Conservation (phyloP, 306 rosid genomes). For the Oxytropis ochrocephala region DNA sequence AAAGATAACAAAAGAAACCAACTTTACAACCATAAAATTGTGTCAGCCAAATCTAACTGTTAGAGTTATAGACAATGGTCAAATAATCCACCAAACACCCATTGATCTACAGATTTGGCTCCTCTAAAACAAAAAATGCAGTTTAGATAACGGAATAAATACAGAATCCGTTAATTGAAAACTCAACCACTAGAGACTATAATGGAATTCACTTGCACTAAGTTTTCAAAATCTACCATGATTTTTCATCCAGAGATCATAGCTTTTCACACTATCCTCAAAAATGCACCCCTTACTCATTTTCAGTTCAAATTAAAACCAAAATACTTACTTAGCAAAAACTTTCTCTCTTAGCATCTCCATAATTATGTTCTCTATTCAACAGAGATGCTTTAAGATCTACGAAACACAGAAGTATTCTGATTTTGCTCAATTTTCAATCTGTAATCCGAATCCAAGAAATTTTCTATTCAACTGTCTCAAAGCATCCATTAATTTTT, state of each 20-base stretch:
- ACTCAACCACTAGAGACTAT: too few species aligned
- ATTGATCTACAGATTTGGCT: neutral
- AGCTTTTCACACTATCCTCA: too few species aligned
- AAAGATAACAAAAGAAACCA: too few species aligned
- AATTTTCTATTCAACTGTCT: neutral
- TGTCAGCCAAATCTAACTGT: neutral
- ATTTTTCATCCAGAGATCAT: too few species aligned
- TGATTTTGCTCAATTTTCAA: neutral
- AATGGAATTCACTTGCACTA: too few species aligned
- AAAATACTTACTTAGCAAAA: neutral
- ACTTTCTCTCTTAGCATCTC: neutral
- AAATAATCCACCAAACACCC: neutral
- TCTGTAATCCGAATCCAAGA: neutral
- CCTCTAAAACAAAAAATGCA: neutral
- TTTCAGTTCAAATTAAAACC: too few species aligned
- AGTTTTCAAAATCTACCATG: too few species aligned
- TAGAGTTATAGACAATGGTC: neutral
- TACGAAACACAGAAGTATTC: neutral
- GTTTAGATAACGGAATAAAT: neutral
- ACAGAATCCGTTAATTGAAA: too few species aligned
- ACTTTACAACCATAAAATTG: neutral
- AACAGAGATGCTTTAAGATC: neutral
- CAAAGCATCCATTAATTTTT: neutral
- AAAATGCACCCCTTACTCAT: too few species aligned
- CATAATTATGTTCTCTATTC: neutral